These are phyloP conservation scores for Berkeleyomyces basicola DNA, from an alignment of 2,329 filamentous ascomycete species.

Conservation along the genomic window DNA sequence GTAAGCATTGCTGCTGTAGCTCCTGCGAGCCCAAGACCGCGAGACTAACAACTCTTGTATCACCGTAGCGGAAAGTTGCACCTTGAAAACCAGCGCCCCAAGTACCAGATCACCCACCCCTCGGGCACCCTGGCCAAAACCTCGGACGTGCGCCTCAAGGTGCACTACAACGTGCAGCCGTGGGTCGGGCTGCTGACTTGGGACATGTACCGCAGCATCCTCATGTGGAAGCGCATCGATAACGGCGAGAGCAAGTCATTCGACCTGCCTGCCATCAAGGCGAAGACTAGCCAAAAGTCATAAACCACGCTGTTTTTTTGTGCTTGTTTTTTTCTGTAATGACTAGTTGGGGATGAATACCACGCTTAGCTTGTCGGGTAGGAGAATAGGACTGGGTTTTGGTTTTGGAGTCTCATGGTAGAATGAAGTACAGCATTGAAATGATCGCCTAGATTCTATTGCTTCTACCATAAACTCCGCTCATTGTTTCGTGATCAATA, in stretches of 20 bases:
- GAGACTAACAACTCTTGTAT: neutral
- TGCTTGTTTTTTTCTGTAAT: neutral
- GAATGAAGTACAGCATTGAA: too few relatives aligned
- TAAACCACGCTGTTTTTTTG: neutral
- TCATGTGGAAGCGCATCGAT: constrained; percentile 47
- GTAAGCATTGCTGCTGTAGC: constrained; percentile 22
- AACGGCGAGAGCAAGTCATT: constrained; percentile 51
- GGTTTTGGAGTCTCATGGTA: too few relatives aligned
- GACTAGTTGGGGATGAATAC: too few relatives aligned
- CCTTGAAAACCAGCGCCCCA: constrained; percentile 73
- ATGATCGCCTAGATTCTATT: too few relatives aligned
- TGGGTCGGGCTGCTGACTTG: constrained; percentile 85
- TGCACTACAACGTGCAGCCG: constrained; percentile 95
- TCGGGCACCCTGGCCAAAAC: constrained; percentile 59
- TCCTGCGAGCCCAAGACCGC: neutral
- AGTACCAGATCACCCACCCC: constrained; percentile 94
- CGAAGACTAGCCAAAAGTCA: constrained; percentile 23
- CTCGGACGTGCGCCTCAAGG: constrained; percentile 56
- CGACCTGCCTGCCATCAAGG: constrained; percentile 48
- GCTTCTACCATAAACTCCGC: too few relatives aligned
- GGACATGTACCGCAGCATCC: constrained; percentile 43
- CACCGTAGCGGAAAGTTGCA: constrained; percentile 48
- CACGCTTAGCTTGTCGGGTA: neutral
- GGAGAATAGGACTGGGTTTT: neutral
- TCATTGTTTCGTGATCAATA: too few relatives aligned